Evolutionary conservation across 139 green algal species (phyloP).

Genomic region (Volvox reticuliferus): DNA sequence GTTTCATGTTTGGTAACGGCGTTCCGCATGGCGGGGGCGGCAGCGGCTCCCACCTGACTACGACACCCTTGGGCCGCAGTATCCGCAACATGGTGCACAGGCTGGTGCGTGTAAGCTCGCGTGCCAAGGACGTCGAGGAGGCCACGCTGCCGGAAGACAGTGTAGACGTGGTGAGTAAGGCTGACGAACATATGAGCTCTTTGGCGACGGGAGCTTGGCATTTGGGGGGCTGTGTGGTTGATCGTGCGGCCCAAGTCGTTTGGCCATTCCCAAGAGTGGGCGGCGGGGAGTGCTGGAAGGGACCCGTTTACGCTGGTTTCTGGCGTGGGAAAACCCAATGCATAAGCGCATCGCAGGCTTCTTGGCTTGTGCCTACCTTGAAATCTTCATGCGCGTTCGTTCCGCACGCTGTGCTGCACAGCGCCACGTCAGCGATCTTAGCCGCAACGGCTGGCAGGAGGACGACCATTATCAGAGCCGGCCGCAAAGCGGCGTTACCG

Average conservation of each 20-base stretch:
- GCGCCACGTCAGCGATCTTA: constrained; percentile 28
- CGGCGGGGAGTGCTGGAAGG: too few relatives aligned
- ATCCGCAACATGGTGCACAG: constrained; percentile 9
- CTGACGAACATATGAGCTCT: too few relatives aligned
- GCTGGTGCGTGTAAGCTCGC: neutral
- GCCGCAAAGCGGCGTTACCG: neutral
- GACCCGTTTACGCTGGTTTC: too few relatives aligned
- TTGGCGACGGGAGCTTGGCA: too few relatives aligned
- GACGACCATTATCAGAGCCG: neutral
- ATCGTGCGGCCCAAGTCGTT: too few relatives aligned
- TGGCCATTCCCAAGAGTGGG: too few relatives aligned
- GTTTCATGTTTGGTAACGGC: constrained; percentile 32
- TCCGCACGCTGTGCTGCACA: neutral
- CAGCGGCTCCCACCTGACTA: neutral
- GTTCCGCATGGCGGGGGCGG: neutral
- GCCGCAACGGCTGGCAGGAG: constrained; percentile 5
- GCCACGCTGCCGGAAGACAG: neutral
- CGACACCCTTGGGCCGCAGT: constrained; percentile 20
- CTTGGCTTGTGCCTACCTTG: too few relatives aligned
- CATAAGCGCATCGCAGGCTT: too few relatives aligned
- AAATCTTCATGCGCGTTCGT: too few relatives aligned
- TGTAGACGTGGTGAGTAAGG: neutral
- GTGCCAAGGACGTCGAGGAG: constrained; percentile 2
- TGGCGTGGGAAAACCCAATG: too few relatives aligned
- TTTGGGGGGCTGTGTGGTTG: too few relatives aligned